Base-by-base conservation (phyloP, 805 yeast species). In the Brettanomyces bruxellensis region DNA sequence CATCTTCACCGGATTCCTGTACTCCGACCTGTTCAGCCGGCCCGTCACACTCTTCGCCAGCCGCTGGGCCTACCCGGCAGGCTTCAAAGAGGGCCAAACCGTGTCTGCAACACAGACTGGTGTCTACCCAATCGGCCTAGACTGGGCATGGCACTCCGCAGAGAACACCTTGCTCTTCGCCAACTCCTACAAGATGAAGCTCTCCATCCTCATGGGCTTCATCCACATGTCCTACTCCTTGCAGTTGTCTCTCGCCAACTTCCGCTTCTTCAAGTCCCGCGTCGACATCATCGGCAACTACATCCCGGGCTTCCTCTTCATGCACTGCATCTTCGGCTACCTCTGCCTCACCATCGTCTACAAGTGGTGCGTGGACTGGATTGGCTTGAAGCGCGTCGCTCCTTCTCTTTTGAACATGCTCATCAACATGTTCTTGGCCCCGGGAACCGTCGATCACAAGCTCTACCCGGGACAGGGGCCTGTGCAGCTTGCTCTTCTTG, bases 101-200 rank as follows among this genome's bases (percentile, higher is more conserved):
- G 60, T 82, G 34, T 59, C 62, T 34, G 88, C 80, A 4, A 61
- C 62, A 7, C 68, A 66, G 47, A 64, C 67, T 7, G 81, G 80
- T 25, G 72, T 73, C 8, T 83, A 83, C 55, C 67, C 78, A 25
- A 64, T 81, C 47, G 90, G 90, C 47, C 61, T 83, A 43, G 90
- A 83, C 64, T 76, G 79, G 63, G 79, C 76, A 13, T 83, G 90
- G 90, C 90, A 83, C 59, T 88, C 88, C n/a, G 67, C 88, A 32
- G 90, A 83, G 49, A 83, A 83, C 58, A 80, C 78, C 32, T 66
- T 83, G 47, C 62, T 83, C 44, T 83, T 83, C 60, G 69, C 85
- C 30, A 83, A 83, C 59, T 83, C 89, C 0, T 82, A 80, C 63
- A 83, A 83, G 62, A 83, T 83, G 90, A 83, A 83, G 55, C 64